Evolutionary conservation across 495 filamentous ascomycete genomes (phyloP), one percentile per base, ranked within the genome.

Genomic region (Aspergillus steynii): DNA sequence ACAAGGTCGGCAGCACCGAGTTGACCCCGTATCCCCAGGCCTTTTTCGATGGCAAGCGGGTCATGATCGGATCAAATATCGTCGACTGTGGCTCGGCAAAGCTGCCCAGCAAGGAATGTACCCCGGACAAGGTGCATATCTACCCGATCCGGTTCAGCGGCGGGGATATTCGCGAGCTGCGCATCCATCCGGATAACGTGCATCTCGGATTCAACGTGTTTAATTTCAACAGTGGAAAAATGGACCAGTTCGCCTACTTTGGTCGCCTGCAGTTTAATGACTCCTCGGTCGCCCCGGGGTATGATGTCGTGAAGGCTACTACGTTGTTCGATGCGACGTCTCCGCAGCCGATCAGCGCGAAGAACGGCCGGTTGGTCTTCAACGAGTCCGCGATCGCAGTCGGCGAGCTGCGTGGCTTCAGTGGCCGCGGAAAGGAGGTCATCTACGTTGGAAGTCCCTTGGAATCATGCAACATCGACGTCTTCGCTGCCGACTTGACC

Each of bases 371-470:
- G 6, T 32, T 71, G 1, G 42, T 60, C n/a, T 14, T 68, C 10
- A 34, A 71, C 31, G 25, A 55, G 12, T 29, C 62, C 0, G 62
- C 69, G 4, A 65, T 71, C 9, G 31, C 55, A 3, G 56, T 71
- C 2, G 69, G 69, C 1, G 69, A 71, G 37, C 29, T 67, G 5
- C 66, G 69, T 10, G 66, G 69, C 7, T 68, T 71, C 53, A 67
- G 29, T 26, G 69, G 66, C 14, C 9, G 55, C 4, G 69, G 69
- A 1, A 56, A 68, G 37, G 64, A 67, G 37, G 56, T 71, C 3
- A 46, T 59, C 2, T 71, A 68, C 45, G 51, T 71, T 15, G 69
- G 69, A n/a, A 34, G 48, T 29, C 57, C 64, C 4, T 48, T 46
- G 0, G 69, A 71, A 48, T 60, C 69, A 15, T 64, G 61, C 58